Evolutionary conservation across 2,329 filamentous ascomycete genomes (phyloP).

Genomic region (Cercospora beticola): DNA sequence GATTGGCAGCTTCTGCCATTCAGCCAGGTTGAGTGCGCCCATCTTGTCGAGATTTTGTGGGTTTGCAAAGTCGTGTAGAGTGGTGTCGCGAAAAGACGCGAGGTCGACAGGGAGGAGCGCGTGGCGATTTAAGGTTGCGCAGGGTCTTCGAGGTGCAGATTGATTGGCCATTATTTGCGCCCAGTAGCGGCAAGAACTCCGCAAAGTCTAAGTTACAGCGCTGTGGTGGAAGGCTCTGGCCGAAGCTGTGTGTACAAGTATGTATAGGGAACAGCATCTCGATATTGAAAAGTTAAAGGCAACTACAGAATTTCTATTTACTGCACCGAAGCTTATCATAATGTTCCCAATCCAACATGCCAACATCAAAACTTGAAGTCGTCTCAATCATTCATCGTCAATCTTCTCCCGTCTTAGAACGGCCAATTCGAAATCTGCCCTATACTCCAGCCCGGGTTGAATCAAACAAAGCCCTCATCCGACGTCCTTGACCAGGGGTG

Average conservation of each 20-base stretch:
- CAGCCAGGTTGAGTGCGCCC: constrained; percentile 55
- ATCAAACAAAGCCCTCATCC: constrained; percentile 7
- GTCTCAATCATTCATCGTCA: not conserved
- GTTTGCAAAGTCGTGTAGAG: not conserved
- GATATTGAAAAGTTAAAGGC: not conserved
- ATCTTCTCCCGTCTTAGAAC: not conserved
- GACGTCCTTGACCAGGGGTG: constrained; percentile 12
- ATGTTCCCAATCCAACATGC: not conserved
- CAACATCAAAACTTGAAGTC: not conserved
- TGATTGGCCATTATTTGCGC: not conserved
- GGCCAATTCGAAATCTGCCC: not conserved
- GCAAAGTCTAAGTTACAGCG: not conserved
- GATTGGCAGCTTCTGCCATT: constrained; percentile 86
- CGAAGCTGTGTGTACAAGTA: not conserved
- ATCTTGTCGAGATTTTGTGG: constrained; percentile 31
- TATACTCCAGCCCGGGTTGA: constrained; percentile 2
- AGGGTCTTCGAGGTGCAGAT: not conserved
- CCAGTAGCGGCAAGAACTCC: not conserved
- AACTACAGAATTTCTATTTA: not conserved
- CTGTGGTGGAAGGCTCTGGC: not conserved
- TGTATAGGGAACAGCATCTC: not conserved
- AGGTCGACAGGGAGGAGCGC: constrained; percentile 5
- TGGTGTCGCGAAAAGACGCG: constrained; percentile 11
- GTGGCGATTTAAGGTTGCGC: not conserved
- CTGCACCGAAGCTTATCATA: not conserved